phyloP scores from a whole-genome alignment of 2,329 filamentous ascomycete genomes.

The Alternaria arbusti region DNA sequence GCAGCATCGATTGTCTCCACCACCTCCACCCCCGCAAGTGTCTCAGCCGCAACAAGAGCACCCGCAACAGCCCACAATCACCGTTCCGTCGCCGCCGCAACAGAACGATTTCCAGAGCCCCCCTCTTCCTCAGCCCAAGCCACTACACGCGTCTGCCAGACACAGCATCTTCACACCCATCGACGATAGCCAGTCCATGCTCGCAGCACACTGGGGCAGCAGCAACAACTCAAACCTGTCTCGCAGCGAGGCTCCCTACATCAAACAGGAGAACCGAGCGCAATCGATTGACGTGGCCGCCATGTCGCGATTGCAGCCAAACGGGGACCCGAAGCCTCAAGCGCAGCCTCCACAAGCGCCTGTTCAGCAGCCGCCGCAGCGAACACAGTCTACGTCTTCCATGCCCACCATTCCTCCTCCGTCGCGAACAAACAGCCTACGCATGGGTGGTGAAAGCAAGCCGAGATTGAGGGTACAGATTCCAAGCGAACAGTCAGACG shows the following conservation, averaged over 20 bases:
- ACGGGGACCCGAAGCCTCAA: slow-evolving; percentile 46
- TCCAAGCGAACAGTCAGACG: slow-evolving; percentile 86
- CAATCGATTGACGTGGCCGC: slow-evolving; percentile 70
- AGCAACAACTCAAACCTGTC: slow-evolving; percentile 54
- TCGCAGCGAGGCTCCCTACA: slow-evolving; percentile 52
- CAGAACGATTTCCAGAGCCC: slow-evolving; percentile 61
- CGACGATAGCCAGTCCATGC: slow-evolving; percentile 86
- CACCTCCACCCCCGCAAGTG: slow-evolving; percentile 75
- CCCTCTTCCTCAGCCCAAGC: slow-evolving; percentile 68
- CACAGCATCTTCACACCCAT: slow-evolving; percentile 98
- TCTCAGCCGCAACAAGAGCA: slow-evolving; percentile 71
- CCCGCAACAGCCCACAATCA: slow-evolving; percentile 49
- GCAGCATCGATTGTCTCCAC: slow-evolving; percentile 66
- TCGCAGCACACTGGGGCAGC: slow-evolving; percentile 76
- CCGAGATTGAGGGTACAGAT: slow-evolving; percentile 94
- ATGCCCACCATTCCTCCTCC: slow-evolving; percentile 75
- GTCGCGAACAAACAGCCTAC: slow-evolving; percentile 72
- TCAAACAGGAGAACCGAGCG: slow-evolving; percentile 59
- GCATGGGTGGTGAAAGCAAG: slow-evolving; percentile 70
- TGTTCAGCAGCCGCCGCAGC: slow-evolving; percentile 52
- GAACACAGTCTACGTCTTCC: slow-evolving; percentile 64
- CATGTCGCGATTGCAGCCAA: slow-evolving; percentile 53
- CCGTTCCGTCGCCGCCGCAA: slow-evolving; percentile 57
- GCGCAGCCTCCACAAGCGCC: slow-evolving; percentile 47
- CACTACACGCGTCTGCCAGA: slow-evolving; percentile 68